A percentile compares a stretch with the other conserved stretches of the same genome.
Evolutionary conservation across 345 rosid genomes (phyloP).

Genomic region (Zanthoxylum bungeanum): DNA sequence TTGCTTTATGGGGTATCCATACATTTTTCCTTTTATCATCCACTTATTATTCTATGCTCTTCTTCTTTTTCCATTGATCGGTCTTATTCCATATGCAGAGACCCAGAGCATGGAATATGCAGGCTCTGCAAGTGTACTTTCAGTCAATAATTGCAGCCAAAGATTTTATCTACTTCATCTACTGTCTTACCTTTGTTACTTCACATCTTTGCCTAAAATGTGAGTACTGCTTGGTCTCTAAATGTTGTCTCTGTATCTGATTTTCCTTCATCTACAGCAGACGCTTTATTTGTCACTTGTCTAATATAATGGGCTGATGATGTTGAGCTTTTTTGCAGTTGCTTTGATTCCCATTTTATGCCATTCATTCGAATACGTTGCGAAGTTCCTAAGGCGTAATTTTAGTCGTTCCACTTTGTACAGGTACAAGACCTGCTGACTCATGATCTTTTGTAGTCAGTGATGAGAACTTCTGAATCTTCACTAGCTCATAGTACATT

Average conservation of each 20-base stretch:
- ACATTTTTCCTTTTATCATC: constrained; percentile 9
- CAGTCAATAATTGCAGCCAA: constrained; percentile 79
- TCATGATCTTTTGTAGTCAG: neutral
- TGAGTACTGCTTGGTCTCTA: constrained; percentile 35
- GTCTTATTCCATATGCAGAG: constrained; percentile 41
- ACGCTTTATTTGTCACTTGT: neutral
- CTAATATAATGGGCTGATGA: constrained; percentile 8
- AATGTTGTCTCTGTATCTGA: neutral
- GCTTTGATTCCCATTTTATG: constrained; percentile 91
- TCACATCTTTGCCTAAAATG: constrained; percentile 89
- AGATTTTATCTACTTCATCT: constrained; percentile 90
- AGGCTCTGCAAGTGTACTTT: constrained; percentile 77
- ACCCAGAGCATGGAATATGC: constrained; percentile 92
- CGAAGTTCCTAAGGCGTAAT: constrained; percentile 83
- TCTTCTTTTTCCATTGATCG: constrained; percentile 18
- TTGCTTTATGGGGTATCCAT: constrained; percentile 77
- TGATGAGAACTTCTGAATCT: neutral
- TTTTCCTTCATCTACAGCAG: neutral
- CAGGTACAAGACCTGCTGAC: constrained; percentile 39
- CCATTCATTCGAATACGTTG: constrained; percentile 71
- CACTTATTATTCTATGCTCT: constrained; percentile 8
- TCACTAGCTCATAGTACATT: too few relatives aligned
- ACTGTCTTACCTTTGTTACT: constrained; percentile 82
- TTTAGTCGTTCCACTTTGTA: constrained; percentile 80
- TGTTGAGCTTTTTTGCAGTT: constrained; percentile 43